Evolutionary conservation across 2,329 filamentous ascomycete species (phyloP).

Genomic region (Monosporascus sp.): DNA sequence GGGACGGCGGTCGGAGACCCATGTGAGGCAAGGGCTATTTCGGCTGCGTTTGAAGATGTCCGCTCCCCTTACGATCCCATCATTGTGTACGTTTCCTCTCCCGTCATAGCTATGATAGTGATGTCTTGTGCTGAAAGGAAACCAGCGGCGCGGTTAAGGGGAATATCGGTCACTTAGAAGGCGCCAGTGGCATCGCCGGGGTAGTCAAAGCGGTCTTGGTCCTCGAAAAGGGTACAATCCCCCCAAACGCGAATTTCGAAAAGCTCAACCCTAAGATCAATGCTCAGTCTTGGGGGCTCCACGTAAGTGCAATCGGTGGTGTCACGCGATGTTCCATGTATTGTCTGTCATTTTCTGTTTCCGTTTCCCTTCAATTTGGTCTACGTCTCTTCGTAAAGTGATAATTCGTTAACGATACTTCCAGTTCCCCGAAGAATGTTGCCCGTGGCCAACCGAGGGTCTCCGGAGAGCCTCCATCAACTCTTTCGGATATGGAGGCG

Average conservation of each 20-base stretch:
- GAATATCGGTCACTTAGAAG: constrained; percentile 23
- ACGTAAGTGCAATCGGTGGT: neutral
- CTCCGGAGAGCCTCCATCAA: constrained; percentile 19
- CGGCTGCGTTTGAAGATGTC: constrained; percentile 1
- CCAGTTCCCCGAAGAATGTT: constrained; percentile 1
- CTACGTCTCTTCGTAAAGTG: no score
- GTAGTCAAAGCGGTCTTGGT: constrained; percentile 17
- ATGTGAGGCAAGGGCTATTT: constrained; percentile 19
- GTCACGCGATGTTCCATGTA: neutral
- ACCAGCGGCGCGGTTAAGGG: constrained; percentile 18
- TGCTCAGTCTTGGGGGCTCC: neutral
- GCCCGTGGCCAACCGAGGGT: constrained; percentile 10
- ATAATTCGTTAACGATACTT: neutral
- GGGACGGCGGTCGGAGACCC: constrained; percentile 17
- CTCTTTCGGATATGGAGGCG: constrained; percentile 22
- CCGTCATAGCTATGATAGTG: no score
- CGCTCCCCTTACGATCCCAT: no score
- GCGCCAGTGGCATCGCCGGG: constrained; percentile 17
- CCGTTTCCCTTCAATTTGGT: neutral
- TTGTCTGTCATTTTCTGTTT: neutral
- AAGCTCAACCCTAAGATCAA: constrained; percentile 20
- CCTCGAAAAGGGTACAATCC: constrained; percentile 14
- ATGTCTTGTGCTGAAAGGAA: no score
- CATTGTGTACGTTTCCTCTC: neutral
- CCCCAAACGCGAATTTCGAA: constrained; percentile 27